phyloP scores from a whole-genome alignment of 331 rosid species.

The Cucumis variabilis region DNA sequence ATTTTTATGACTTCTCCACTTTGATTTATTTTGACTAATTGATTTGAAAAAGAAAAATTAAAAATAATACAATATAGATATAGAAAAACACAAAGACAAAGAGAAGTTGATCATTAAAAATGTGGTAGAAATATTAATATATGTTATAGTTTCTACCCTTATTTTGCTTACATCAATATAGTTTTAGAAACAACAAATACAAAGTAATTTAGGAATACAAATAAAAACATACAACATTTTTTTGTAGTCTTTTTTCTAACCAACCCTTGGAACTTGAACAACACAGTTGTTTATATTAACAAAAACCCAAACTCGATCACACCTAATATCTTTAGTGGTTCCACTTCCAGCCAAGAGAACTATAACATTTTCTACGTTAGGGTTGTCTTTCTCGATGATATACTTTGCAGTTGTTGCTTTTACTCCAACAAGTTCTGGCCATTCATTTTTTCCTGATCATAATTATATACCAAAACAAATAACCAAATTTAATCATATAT shows the following conservation, averaged over 20 bases:
- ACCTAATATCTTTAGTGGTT: neutral
- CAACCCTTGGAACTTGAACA: neutral
- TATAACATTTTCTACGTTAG: neutral
- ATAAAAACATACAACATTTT: neutral
- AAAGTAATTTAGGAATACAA: neutral
- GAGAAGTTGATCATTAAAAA: no score
- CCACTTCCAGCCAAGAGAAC: neutral
- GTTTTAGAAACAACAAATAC: no score
- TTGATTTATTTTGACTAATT: no score
- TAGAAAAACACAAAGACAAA: no score
- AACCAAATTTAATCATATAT: no score
- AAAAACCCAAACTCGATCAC: neutral
- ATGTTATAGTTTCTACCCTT: no score
- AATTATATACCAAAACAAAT: neutral
- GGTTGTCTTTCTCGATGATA: neutral
- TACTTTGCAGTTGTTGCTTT: neutral
- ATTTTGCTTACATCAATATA: no score
- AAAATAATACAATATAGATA: no score
- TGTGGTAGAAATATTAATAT: no score
- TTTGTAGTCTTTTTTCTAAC: neutral
- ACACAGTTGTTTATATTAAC: neutral
- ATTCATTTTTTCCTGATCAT: neutral
- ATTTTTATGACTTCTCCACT: no score
- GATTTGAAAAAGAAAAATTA: no score
- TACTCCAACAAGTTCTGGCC: constrained; percentile 4